Evolutionary conservation across 345 rosid genomes (phyloP).

Genomic region (Microthlaspi erraticum): DNA sequence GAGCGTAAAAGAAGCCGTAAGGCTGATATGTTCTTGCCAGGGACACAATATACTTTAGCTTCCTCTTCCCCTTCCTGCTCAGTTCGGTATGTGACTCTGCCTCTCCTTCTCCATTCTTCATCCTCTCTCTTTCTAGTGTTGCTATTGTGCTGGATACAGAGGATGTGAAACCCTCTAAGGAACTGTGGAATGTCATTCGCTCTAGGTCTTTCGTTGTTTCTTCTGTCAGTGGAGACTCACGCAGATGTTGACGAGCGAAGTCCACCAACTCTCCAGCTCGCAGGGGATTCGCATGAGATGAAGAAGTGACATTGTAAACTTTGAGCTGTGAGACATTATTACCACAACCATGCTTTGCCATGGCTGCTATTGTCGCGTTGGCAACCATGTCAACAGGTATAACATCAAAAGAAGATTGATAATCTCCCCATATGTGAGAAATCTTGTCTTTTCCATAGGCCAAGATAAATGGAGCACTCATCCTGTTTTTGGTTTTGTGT

Average conservation of each 20-base stretch:
- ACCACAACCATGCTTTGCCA: slow-evolving; percentile 40
- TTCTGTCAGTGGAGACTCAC: slow-evolving; percentile 21
- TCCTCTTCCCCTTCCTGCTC: slow-evolving; percentile 23
- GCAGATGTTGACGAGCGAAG: not conserved
- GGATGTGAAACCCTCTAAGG: slow-evolving; percentile 34
- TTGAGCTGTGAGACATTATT: slow-evolving; percentile 5
- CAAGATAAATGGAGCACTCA: slow-evolving; percentile 48
- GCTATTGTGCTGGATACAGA: slow-evolving; percentile 12
- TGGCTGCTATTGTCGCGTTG: slow-evolving; percentile 39
- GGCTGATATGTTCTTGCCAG: slow-evolving; percentile 33
- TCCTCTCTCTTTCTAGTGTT: slow-evolving; percentile 12
- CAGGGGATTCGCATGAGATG: slow-evolving; percentile 35
- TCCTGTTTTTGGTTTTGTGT: slow-evolving; percentile 10
- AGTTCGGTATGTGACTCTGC: not conserved
- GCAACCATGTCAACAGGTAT: slow-evolving; percentile 44
- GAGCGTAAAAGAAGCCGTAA: slow-evolving; percentile 33
- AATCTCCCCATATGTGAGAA: slow-evolving; percentile 41
- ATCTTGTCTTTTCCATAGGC: slow-evolving; percentile 50
- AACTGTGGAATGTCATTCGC: slow-evolving; percentile 12
- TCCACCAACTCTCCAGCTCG: slow-evolving; percentile 8
- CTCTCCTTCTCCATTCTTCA: not conserved
- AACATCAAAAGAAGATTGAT: slow-evolving; percentile 31
- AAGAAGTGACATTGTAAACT: slow-evolving; percentile 33
- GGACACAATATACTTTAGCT: slow-evolving; percentile 26
- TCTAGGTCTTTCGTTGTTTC: not conserved